Evolutionary conservation across 1,284 basidiomycete genomes (phyloP).

Genomic region (Athelia psychrophila): DNA sequence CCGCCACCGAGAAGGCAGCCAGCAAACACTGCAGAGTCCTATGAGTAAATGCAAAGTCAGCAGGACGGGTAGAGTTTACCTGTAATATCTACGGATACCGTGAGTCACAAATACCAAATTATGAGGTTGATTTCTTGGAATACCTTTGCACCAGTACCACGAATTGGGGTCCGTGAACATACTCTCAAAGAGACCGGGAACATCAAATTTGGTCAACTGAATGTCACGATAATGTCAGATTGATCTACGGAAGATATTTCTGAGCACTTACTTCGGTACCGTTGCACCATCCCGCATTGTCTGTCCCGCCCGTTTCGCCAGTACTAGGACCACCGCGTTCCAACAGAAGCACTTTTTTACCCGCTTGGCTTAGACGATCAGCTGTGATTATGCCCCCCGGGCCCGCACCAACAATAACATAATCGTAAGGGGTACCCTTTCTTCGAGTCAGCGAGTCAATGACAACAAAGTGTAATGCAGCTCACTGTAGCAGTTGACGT

Average conservation of each 20-base stretch:
- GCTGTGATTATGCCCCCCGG: conserved; percentile 48
- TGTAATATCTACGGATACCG: too few species aligned
- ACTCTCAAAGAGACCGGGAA: conserved; percentile 63
- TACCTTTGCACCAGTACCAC: conserved; percentile 67
- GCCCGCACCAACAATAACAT: conserved; percentile 60
- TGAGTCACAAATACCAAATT: too few species aligned
- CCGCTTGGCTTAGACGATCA: conserved; percentile 56
- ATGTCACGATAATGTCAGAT: background rate
- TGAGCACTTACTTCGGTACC: conserved; percentile 43
- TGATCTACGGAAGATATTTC: too few species aligned
- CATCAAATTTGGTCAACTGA: conserved; percentile 62
- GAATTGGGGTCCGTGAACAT: conserved; percentile 56
- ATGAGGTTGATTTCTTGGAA: too few species aligned
- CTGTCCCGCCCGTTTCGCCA: conserved; percentile 55
- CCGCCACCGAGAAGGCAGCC: conserved; percentile 64
- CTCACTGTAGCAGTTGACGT: too few species aligned
- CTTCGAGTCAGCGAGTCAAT: too few species aligned
- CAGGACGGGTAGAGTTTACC: too few species aligned
- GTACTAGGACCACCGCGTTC: conserved; percentile 63
- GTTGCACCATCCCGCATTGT: conserved; percentile 49
- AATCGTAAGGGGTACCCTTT: conserved; percentile 57
- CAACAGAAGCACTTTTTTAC: conserved; percentile 58
- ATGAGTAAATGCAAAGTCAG: too few species aligned
- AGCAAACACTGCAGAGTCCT: conserved; percentile 58
- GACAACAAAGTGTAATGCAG: too few species aligned